Percentiles rank a stretch among this genome's conserved stretches.
These are phyloP conservation scores for Xylariaceae sp. DNA, from an alignment of 2,329 filamentous ascomycete genomes.

Conservation along the genomic window DNA sequence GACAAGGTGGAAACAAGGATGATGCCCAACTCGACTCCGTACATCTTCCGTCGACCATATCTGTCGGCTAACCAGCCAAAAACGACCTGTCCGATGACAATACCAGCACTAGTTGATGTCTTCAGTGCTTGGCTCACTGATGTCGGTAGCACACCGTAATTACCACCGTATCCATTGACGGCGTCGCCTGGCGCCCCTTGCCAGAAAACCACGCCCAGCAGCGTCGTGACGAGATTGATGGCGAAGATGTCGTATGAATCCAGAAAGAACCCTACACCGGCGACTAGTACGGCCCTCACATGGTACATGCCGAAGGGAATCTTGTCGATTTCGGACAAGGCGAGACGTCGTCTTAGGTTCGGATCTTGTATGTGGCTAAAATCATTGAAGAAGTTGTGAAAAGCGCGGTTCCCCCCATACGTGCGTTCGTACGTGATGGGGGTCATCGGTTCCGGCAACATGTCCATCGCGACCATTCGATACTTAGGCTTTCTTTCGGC, in stretches of 20 bases:
- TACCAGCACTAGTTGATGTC: constrained; percentile 80
- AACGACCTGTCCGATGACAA: constrained; percentile 76
- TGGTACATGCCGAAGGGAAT: constrained; percentile 79
- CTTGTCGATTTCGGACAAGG: constrained; percentile 81
- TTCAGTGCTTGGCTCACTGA: constrained; percentile 77
- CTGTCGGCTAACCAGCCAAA: constrained; percentile 82
- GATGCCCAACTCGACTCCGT: constrained; percentile 76
- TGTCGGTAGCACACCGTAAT: constrained; percentile 64
- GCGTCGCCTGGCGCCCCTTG: constrained; percentile 49
- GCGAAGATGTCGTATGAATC: constrained; percentile 85
- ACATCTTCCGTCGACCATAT: constrained; percentile 81
- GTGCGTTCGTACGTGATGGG: constrained; percentile 50
- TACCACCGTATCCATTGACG: constrained; percentile 56
- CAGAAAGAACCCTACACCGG: constrained; percentile 83
- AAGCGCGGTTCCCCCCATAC: constrained; percentile 70
- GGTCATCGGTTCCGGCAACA: constrained; percentile 51
- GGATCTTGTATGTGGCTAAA: constrained; percentile 71
- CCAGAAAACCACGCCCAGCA: constrained; percentile 82
- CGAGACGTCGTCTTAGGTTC: constrained; percentile 77
- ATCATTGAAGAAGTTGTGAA: constrained; percentile 78
- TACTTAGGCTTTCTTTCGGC: background rate
- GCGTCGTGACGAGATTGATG: constrained; percentile 74
- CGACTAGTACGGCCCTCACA: constrained; percentile 75
- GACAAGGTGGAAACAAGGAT: constrained; percentile 75
- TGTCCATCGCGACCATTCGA: constrained; percentile 41